Percentiles rank a stretch among this genome's conserved stretches.
These are phyloP conservation scores for Sonneratia alba DNA, from an alignment of 345 rosid genomes.

Conservation along the genomic window DNA sequence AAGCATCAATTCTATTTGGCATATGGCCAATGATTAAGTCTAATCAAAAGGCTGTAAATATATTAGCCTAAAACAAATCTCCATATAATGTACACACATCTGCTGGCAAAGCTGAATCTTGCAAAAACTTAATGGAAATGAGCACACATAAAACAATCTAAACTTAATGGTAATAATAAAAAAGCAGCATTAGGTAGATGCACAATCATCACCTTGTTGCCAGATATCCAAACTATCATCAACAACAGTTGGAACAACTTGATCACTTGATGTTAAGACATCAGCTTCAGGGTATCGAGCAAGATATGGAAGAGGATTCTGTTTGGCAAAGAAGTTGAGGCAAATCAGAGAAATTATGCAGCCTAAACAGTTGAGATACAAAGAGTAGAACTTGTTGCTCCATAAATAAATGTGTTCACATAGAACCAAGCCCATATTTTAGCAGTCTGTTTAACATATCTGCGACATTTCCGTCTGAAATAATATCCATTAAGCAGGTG, in stretches of 20 bases:
- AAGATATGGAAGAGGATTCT: slow-evolving; percentile 93
- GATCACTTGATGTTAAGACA: slow-evolving; percentile 89
- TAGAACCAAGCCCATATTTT: neutral
- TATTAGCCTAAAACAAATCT: neutral
- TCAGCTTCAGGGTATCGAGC: slow-evolving; percentile 96
- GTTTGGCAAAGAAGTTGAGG: slow-evolving; percentile 18
- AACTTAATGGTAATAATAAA: neutral
- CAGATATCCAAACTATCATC: slow-evolving; percentile 94
- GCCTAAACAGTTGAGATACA: neutral
- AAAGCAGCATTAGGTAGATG: neutral
- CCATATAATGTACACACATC: neutral
- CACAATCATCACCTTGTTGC: slow-evolving; percentile 67
- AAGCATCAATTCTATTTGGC: neutral
- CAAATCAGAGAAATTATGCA: neutral
- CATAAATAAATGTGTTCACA: neutral
- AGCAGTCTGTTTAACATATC: neutral
- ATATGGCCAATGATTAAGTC: neutral
- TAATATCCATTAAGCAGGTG: neutral
- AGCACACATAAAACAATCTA: neutral
- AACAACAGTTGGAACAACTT: slow-evolving; percentile 83
- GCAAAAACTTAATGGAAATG: neutral
- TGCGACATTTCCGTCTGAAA: neutral
- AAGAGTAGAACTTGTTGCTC: neutral
- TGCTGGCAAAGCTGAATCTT: neutral
- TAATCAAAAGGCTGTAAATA: neutral